Percentiles rank a stretch among this genome's conserved stretches.
Conservation (phyloP, 2,329 filamentous ascomycete genomes). For the Xylariaceae sp. region DNA sequence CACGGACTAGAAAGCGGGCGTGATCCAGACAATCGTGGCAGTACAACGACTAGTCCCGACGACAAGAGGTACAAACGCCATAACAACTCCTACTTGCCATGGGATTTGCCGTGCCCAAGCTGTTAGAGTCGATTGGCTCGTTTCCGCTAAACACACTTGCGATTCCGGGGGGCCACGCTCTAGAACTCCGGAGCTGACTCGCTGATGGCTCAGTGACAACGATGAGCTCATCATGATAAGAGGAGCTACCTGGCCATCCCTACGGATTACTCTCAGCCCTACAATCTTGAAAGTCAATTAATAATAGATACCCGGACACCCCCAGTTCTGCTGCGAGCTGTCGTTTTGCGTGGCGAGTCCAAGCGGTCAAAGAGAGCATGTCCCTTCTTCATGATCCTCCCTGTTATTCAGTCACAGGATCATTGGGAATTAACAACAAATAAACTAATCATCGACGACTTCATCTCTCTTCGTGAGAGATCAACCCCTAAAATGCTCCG, state of each 20-base stretch:
- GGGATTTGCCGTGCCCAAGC: neutral
- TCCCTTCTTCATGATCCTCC: neutral
- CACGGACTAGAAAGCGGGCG: too few species aligned
- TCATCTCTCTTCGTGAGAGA: neutral
- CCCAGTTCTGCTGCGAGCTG: neutral
- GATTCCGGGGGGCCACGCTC: neutral
- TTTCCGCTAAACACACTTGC: neutral
- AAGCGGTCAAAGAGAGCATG: neutral
- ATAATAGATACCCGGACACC: neutral
- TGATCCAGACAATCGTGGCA: too few species aligned
- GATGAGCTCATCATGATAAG: neutral
- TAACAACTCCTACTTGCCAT: neutral
- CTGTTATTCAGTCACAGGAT: neutral
- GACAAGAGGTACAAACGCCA: neutral
- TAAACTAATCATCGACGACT: neutral
- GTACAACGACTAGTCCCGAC: too few species aligned
- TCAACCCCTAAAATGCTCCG: slow-evolving; percentile 37
- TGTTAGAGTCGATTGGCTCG: neutral
- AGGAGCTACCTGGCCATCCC: neutral
- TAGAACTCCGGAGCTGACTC: neutral
- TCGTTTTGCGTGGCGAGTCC: neutral
- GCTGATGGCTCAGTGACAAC: neutral
- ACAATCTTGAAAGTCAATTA: neutral
- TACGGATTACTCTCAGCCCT: neutral
- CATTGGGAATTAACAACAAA: too few species aligned